Evolutionary conservation across 352 stramenopile species (phyloP).

Genomic region (Blastocystis hominis): DNA sequence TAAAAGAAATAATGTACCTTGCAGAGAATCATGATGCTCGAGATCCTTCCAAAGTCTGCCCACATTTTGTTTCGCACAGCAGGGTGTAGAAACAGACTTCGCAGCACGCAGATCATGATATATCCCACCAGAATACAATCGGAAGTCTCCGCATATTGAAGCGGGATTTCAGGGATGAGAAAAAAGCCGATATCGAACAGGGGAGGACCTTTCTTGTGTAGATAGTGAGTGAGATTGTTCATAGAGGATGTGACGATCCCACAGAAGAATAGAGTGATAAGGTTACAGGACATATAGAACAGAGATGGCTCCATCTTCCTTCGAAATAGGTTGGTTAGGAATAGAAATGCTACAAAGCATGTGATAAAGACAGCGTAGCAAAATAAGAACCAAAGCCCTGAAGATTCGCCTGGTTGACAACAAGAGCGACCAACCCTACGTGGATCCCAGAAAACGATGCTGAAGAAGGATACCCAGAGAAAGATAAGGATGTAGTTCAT

Average conservation of each 20-base stretch:
- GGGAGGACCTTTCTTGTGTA: conserved; percentile 8
- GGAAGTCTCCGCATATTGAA: conserved; percentile 33
- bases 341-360: conserved; percentile 16
- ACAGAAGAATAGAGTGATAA: conserved; percentile 45
- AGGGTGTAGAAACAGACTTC: conserved; percentile 36
- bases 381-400: background rate
- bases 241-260: conserved; percentile 39
- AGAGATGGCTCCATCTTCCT: conserved; percentile 42
- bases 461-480: conserved; percentile 51
- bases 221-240: conserved; percentile 58
- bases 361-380: background rate
- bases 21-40: conserved; percentile 55
- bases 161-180: conserved; percentile 39
- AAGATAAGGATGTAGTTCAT: conserved; percentile 44
- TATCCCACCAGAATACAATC: conserved; percentile 38
- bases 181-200: conserved; percentile 50
- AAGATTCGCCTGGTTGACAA: background rate
- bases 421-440: background rate
- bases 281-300: conserved; percentile 30
- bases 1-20: background rate
- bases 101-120: conserved; percentile 24
- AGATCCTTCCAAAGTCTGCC: conserved; percentile 51
- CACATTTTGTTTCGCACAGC: conserved; percentile 58
- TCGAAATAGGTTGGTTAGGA: conserved; percentile 37
- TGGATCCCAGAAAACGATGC: conserved; percentile 27